A percentile compares a stretch with the other conserved stretches of the same genome.
Evolutionary conservation across 371 early-diverging fungal species (phyloP).

Genomic region (Mucor saturninus): DNA sequence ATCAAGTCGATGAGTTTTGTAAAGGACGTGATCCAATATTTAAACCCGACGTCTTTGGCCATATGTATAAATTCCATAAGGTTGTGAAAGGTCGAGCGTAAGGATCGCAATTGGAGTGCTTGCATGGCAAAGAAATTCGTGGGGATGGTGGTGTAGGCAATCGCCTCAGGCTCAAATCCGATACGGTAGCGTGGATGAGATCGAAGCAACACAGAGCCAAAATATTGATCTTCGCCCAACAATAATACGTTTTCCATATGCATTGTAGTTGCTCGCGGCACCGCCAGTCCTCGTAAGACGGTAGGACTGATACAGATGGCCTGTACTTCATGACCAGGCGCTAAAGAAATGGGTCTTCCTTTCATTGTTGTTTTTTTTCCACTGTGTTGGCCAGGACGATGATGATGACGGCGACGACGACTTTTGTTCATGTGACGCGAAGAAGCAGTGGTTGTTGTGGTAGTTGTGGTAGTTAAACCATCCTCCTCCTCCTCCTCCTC

Average conservation of each 20-base stretch:
- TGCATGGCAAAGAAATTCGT: constrained; percentile 47
- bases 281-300: constrained; percentile 48
- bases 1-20: constrained; percentile 49
- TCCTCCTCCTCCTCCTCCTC: too few species aligned
- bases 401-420: not conserved
- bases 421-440: not conserved
- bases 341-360: constrained; percentile 20
- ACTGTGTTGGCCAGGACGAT: not conserved
- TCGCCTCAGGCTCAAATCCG: constrained; percentile 56
- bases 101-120: constrained; percentile 39
- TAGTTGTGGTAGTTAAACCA: too few species aligned
- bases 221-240: constrained; percentile 53
- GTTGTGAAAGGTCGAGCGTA: constrained; percentile 46
- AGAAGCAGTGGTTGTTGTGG: constrained; percentile 2
- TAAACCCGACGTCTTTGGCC: constrained; percentile 41
- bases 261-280: constrained; percentile 42
- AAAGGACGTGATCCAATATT: constrained; percentile 46
- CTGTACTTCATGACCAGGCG: constrained; percentile 32
- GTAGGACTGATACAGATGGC: constrained; percentile 52
- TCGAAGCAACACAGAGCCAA: constrained; percentile 44
- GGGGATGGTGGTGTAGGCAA: constrained; percentile 48
- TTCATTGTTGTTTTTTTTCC: not conserved
- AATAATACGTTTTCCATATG: constrained; percentile 53
- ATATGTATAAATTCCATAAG: constrained; percentile 48
- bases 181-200: constrained; percentile 49